Base-by-base conservation (phyloP, 2,329 filamentous ascomycete genomes). In the Aspergillus sp. region DNA sequence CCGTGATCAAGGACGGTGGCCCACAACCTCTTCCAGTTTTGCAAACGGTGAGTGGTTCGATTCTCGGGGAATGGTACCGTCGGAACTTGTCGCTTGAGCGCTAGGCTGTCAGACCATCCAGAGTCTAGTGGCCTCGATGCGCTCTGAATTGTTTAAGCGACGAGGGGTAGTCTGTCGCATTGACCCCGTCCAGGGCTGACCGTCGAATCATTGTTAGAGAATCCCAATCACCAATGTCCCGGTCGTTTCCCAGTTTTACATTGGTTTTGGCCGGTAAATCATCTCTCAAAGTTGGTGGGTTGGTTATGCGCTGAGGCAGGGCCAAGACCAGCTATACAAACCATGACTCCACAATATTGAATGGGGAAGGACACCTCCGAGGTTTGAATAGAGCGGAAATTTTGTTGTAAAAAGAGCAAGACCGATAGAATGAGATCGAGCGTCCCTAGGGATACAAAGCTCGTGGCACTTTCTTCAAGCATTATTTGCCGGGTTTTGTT, bases 51-150 rank as follows among this genome's bases (percentile, higher is more conserved):
- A 47, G 47, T 56, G 49, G 55, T 12, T 27, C 37, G 39, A 19
- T 17, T 21, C 7, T 40, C 31, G 6, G 33, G 45, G 15, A 45
- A 19, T 14, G 35, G 19, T n/a, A 15, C 23, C 25, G 54, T 45
- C 31, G 48, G 59, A 23, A 39, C 44, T 57, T 48, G 23, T 39
- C 49, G 37, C 27, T 49, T 55, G 37, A 27, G 31, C 14, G 41
- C 45, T 57, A 62, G 56, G 39, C 54, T 57, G 59, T 59, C 57
- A 55, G 59, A 50, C 59, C 59, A 62, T 57, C 14, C 21, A 43
- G 19, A 27, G 31, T 39, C 53, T 59, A 56, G 56, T 47, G 59
- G 23, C 39, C 43, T 43, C 19, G 40, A 27, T 19, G 21, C 19
- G 27, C 43, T 25, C 33, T 48, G 21, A 14, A 15, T 49, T 23